These are phyloP conservation scores for Aureococcus anophagefferens DNA, from an alignment of 108 stramenopile species.

Conservation along the genomic window DNA sequence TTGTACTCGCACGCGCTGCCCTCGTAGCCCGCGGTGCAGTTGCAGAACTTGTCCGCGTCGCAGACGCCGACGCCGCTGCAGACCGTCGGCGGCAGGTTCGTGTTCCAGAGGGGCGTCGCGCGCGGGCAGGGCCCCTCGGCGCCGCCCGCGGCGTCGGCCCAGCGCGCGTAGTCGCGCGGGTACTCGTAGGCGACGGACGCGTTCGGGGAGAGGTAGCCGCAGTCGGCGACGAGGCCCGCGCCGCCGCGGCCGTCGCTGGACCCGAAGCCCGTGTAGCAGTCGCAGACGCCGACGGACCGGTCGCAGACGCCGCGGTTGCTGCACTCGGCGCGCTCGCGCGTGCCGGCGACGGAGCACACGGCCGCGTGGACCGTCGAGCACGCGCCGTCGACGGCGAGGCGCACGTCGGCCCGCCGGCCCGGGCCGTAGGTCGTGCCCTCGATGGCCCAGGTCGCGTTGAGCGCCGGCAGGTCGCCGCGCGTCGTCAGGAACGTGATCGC, in stretches of 20 bases:
- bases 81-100: background rate
- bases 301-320: slow-evolving; percentile 54
- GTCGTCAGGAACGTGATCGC: slow-evolving; percentile 51
- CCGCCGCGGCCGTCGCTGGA: background rate
- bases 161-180: background rate
- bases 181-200: background rate
- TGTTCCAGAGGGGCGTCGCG: background rate
- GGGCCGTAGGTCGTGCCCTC: no score
- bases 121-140: background rate
- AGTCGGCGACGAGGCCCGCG: background rate
- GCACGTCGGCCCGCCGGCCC: no score
- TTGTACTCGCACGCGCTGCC: slow-evolving; percentile 6
- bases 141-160: no score
- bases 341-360: slow-evolving; percentile 37
- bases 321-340: slow-evolving; percentile 49
- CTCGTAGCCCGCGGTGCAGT: slow-evolving; percentile 12
- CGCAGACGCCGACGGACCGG: slow-evolving; percentile 21
- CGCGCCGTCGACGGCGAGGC: background rate
- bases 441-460: background rate
- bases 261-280: slow-evolving; percentile 18
- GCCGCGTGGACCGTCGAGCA: background rate
- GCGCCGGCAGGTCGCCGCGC: slow-evolving; percentile 45
- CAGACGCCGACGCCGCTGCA: background rate
- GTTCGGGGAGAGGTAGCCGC: background rate
- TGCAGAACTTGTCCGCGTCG: slow-evolving; percentile 2